Conservation (phyloP, 805 yeast species). For the Torulaspora indica region DNA sequence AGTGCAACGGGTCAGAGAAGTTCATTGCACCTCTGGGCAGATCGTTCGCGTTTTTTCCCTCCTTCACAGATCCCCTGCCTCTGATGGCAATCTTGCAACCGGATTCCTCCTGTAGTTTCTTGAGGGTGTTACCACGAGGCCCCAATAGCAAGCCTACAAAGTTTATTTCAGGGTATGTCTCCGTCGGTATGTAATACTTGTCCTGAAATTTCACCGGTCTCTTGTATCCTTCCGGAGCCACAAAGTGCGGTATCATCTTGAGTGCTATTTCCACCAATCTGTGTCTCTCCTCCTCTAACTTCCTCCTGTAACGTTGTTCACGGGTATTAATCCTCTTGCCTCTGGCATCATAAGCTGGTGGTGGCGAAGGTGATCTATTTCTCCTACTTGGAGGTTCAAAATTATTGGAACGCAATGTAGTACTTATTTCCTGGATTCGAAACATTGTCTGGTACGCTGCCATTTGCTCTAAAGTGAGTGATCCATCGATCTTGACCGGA, state of each 20-base stretch:
- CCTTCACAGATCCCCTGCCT: constrained; percentile 94
- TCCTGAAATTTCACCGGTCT: constrained; percentile 70
- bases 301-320: constrained; percentile 57
- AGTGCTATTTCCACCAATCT: constrained; percentile 70
- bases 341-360: constrained; percentile 77
- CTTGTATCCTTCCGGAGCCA: constrained; percentile 73
- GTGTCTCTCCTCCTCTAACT: constrained; percentile 75
- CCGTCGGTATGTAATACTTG: constrained; percentile 78
- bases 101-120: constrained; percentile 72
- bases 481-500: constrained; percentile 44
- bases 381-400: constrained; percentile 46
- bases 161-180: constrained; percentile 85
- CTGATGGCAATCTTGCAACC: constrained; percentile 89
- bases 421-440: constrained; percentile 76
- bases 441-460: constrained; percentile 65
- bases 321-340: constrained; percentile 88
- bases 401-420: constrained; percentile 48
- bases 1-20: constrained; percentile 81
- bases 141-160: constrained; percentile 89
- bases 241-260: constrained; percentile 65
- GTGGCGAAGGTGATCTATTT: constrained; percentile 77
- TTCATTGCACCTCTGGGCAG: constrained; percentile 47
- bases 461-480: constrained; percentile 69
- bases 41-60: constrained; percentile 61
- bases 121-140: constrained; percentile 89